These are phyloP conservation scores for Cyclospora cayetanensis DNA, from an alignment of 169 alveolate species.

Conservation along the genomic window DNA sequence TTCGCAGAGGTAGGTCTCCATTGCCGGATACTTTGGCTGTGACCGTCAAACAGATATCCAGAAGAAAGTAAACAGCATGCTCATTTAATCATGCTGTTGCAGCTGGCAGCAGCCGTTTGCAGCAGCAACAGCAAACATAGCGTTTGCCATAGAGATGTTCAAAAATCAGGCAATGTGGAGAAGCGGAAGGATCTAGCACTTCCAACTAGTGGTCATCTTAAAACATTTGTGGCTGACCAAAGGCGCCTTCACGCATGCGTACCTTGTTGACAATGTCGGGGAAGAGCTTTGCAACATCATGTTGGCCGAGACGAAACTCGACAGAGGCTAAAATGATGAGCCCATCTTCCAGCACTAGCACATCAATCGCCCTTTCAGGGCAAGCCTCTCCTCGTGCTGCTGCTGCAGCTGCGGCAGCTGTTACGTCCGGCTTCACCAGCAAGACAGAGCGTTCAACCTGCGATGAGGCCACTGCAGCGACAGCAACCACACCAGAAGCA, in stretches of 20 bases:
- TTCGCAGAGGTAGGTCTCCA: conserved; percentile 46
- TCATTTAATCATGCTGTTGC: neutral
- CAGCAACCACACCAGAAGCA: too few relatives aligned
- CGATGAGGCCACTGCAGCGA: conserved; percentile 22
- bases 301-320: neutral
- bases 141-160: neutral
- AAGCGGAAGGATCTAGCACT: too few relatives aligned
- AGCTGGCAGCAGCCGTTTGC: neutral
- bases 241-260: neutral
- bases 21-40: conserved; percentile 33
- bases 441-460: conserved; percentile 45
- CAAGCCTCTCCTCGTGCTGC: conserved; percentile 44
- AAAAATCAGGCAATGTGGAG: too few relatives aligned
- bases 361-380: conserved; percentile 34
- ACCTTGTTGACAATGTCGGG: conserved; percentile 22
- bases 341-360: conserved; percentile 42
- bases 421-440: conserved; percentile 44
- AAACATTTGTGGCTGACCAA: neutral
- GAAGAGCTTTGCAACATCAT: conserved; percentile 21
- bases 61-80: neutral
- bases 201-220: neutral
- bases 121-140: neutral
- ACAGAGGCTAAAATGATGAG: conserved; percentile 42
- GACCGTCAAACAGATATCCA: neutral
- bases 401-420: conserved; percentile 50